A percentile compares a stretch with the other conserved stretches of the same genome.
Conservation (phyloP, 305 asterid species). For the Striga hermonthica region DNA sequence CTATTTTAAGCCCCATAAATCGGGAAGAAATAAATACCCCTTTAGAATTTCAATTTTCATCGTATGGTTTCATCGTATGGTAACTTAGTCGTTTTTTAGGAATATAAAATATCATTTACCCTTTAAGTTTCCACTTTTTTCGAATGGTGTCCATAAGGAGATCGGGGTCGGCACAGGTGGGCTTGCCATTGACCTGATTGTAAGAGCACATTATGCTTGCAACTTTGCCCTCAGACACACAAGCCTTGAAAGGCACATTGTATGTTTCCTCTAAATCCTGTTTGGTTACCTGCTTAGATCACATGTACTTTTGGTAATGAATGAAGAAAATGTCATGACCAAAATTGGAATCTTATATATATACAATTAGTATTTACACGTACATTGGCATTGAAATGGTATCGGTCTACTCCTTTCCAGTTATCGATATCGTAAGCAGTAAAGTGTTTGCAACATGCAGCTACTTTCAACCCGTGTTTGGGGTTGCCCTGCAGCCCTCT, state of each 20-base stretch:
- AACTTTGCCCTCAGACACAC: background rate
- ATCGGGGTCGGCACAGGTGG: background rate
- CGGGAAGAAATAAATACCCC: background rate
- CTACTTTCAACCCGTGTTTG: conserved; percentile 47
- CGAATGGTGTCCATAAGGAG: background rate
- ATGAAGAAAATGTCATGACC: no score
- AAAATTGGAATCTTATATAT: no score
- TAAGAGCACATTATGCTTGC: background rate
- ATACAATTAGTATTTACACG: no score
- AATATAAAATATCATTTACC: no score
- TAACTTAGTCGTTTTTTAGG: no score
- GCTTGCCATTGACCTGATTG: background rate
- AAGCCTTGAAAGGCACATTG: background rate
- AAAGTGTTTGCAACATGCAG: conserved; percentile 75
- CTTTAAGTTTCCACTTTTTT: background rate
- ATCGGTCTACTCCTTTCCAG: conserved; percentile 59
- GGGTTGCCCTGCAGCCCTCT: conserved; percentile 53
- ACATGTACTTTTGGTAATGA: background rate
- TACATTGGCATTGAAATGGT: conserved; percentile 67
- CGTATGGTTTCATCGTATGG: no score
- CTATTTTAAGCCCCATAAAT: background rate
- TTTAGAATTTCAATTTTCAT: no score
- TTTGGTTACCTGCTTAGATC: background rate
- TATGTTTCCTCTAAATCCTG: conserved; percentile 1
- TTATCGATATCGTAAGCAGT: conserved; percentile 69